Evolutionary conservation across 2,329 filamentous ascomycete genomes (phyloP), one percentile per base, ranked within the genome.

Genomic region (Fusarium haematococcum): DNA sequence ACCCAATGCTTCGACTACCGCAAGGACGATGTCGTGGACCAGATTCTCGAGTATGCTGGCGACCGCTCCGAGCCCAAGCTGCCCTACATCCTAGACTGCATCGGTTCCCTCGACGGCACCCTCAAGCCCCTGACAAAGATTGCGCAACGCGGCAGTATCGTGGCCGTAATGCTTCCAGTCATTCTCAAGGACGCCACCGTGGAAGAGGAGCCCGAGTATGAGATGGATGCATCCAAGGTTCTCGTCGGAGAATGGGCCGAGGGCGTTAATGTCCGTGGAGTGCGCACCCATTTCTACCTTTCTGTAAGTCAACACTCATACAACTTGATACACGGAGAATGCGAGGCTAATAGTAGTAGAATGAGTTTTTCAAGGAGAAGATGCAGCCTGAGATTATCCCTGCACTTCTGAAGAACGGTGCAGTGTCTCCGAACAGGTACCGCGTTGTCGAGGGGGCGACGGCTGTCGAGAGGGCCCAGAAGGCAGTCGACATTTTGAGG

Each of bases 141-240:
- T 27, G 89, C 88, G 0, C 80, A 84, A 67, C 78, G 63, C 2
- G 88, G 88, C 0, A 81, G 84, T 5, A 88, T 81, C 27, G 88
- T 92, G 0, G 91, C 90, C 0, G 80, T 91, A 18, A 85, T 92
- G 81, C 79, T 93, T 7, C 91, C 91, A 0, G 86, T 92, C 18
- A 89, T 92, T 66, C 73, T 90, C 52, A 84, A 81, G 50, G 87
- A 91, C 69, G 86, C 89, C 0, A 86, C 82, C 0, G 83, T 85
- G 6, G 82, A 81, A 1, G 80, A 85, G 20, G 82, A 80, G 67
- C 89, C 90, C 0, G 83, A 86, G 70, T 91, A 90, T 65, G 83
- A 84, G 39, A 89, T 90, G 87, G 87, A 90, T 59, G 86, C 85
- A 1, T 54, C 73, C n/a, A 80, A 80, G 9, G 82, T 79, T 13